Conservation (phyloP, 1,284 basidiomycete species). For the Tylopilus sp. region DNA sequence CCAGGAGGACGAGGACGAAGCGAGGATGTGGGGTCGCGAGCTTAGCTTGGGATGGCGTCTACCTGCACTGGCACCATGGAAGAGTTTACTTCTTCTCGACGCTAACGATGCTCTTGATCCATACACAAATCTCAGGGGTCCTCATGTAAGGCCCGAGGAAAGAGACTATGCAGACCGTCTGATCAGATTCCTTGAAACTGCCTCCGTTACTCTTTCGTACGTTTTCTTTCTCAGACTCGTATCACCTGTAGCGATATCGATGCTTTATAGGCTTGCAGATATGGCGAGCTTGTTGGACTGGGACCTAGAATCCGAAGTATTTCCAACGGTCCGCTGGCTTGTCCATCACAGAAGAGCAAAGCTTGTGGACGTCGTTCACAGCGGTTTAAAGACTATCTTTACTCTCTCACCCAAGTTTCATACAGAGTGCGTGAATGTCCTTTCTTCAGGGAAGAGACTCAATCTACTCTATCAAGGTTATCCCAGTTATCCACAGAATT, state of each 20-base stretch:
- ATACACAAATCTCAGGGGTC: slow-evolving; percentile 55
- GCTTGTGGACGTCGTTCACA: slow-evolving; percentile 80
- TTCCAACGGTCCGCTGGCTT: slow-evolving; percentile 84
- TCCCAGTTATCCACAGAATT: slow-evolving; percentile 61
- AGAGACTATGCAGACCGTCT: slow-evolving; percentile 63
- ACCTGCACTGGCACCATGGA: slow-evolving; percentile 84
- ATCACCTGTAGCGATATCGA: slow-evolving; percentile 1
- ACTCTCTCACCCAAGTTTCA: slow-evolving; percentile 65
- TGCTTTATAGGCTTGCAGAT: slow-evolving; percentile 64
- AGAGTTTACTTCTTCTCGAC: slow-evolving; percentile 77
- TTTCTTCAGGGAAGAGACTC: neutral
- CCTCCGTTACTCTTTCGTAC: slow-evolving; percentile 60
- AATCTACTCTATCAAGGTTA: slow-evolving; percentile 42
- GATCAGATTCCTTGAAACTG: slow-evolving; percentile 62
- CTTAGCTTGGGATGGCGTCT: slow-evolving; percentile 66
- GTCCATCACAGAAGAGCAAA: slow-evolving; percentile 88
- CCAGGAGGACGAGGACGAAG: slow-evolving; percentile 51
- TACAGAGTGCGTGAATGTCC: slow-evolving; percentile 49
- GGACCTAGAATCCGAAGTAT: slow-evolving; percentile 82
- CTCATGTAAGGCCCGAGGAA: slow-evolving; percentile 60
- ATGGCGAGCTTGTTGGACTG: slow-evolving; percentile 81
- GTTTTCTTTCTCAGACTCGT: slow-evolving; percentile 24
- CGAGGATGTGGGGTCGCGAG: slow-evolving; percentile 62
- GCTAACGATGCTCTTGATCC: slow-evolving; percentile 58
- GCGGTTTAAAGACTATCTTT: slow-evolving; percentile 81